A percentile compares a stretch with the other conserved stretches of the same genome.
Evolutionary conservation across 2,329 filamentous ascomycete species (phyloP).

Genomic region (Chrysoporthe austroafricana): DNA sequence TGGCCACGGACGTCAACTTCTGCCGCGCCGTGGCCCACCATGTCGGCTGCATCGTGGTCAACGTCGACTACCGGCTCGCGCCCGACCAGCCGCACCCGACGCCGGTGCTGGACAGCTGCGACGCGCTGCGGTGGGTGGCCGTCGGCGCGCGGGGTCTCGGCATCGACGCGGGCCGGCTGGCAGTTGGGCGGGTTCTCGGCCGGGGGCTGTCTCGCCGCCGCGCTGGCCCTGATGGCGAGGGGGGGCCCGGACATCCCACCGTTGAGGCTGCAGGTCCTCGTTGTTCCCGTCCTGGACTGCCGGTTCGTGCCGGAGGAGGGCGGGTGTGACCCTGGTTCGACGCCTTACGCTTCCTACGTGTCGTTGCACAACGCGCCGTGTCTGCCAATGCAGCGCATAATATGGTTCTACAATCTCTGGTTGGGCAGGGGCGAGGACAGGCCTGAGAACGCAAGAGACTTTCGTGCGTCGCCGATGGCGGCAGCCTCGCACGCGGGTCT

Average conservation of each 20-base stretch:
- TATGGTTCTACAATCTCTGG: constrained; percentile 45
- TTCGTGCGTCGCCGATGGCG: constrained; percentile 40
- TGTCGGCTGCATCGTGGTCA: constrained; percentile 24
- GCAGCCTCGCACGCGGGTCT: constrained; percentile 39
- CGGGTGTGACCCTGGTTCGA: constrained; percentile 32
- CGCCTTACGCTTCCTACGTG: constrained; percentile 40
- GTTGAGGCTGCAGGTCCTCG: constrained; percentile 39
- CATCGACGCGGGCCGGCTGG: constrained; percentile 21
- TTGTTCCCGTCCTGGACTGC: constrained; percentile 41
- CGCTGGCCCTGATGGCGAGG: constrained; percentile 20
- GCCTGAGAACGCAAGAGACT: constrained; percentile 35
- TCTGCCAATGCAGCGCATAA: constrained; percentile 39
- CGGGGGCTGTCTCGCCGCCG: constrained; percentile 23
- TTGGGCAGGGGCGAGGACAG: constrained; percentile 39
- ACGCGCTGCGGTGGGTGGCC: constrained; percentile 37
- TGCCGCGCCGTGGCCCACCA: constrained; percentile 24
- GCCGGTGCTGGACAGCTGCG: constrained; percentile 20
- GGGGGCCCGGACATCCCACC: constrained; percentile 32
- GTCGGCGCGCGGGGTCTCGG: constrained; percentile 30
- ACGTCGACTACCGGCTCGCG: constrained; percentile 24
- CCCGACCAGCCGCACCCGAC: constrained; percentile 26
- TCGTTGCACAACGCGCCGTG: constrained; percentile 40
- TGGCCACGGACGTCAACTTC: constrained; percentile 20
- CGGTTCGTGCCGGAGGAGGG: constrained; percentile 40
- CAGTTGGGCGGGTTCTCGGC: constrained; percentile 25